Base-by-base conservation (phyloP, 2,329 filamentous ascomycete species). In the Pezicula carpinea region DNA sequence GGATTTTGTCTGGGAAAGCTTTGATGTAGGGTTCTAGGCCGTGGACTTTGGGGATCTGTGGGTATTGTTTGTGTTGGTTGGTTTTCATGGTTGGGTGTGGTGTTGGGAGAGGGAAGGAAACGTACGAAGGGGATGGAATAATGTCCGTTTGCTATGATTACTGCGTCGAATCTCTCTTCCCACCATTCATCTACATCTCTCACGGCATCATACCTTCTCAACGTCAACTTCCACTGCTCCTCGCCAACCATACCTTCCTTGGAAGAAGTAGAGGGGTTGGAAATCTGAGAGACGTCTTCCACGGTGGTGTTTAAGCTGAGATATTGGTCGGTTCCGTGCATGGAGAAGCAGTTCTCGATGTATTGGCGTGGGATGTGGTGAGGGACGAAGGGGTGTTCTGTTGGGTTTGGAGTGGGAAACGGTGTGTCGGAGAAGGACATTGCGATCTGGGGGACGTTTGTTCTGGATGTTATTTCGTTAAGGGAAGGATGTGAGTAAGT, bases 141-240 rank as follows among this genome's bases (percentile, higher is more conserved):
- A 64, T 91, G 87, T 0, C 87, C 87, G 47, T 80, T 86, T 14
- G 85, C 85, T 8, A 88, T 75, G 1, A 90, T 77, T 5, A 91
- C 77, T 5, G 86, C 87, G 61, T 91, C 87, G 17, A 77, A 79
- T 0, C 61, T 53, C 22, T 79, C 75, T 40, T 73, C 64, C 75
- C 76, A 78, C 76, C 76, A 80, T 1, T 69, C 39, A 47, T 80
- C 76, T 0, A 74, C 63, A 7, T 69, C 60, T 2, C 64, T 62
- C 1, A 66, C 53, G 0, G 66, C 53, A 43, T 79, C 73, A 35
- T 75, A 62, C 48, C 69, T 70, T 8, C 75, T 64, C 1, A 80
- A 61, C 0, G 69, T 74, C 11, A 79, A 54, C 19, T 63, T 71
- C 76, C 76, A 79, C 10, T 61, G 53, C 7, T 67, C 53, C 0